Evolutionary conservation across 2,329 filamentous ascomycete species (phyloP), one percentile per base, ranked within the genome.

Genomic region (Cyanodermella asteris): DNA sequence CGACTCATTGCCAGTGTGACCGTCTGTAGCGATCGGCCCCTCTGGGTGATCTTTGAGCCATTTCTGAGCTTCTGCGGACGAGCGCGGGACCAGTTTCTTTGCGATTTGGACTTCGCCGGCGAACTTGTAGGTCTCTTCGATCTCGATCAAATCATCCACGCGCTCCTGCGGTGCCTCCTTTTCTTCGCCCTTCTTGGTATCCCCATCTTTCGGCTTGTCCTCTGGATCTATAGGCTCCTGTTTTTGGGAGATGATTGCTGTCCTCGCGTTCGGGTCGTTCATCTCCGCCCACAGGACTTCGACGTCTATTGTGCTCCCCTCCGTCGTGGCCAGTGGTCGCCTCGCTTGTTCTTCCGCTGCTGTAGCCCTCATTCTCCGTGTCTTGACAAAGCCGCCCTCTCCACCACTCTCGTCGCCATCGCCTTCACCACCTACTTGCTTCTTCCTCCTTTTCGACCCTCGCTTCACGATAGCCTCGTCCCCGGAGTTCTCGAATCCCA

Each of bases 71-170:
- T 64, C 62, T 14, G 59, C 59, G 1, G 59, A 64, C 23, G 52
- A 46, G 31, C 53, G 58, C 7, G 51, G 50, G 3, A 66, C 60
- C 4, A 48, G 41, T 36, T 63, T 63, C 29, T 59, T 53, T 30
- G 64, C 55, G 4, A 56, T 59, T 28, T 57, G 57, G 23, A 52
- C 47, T 36, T 64, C 56, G 22, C 61, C 61, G 2, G 61, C 61
- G 35, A 63, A 66, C 26, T 57, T 56, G 40, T 64, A 63, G n/a
- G 51, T 61, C 15, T 59, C 52, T 34, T 55, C 61, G 36, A 66
- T 65, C 20, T 53, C 60, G 29, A 66, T 51, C 35, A 52, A 53
- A 26, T 60, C 51, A 23, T 59, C 51, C 34, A 32, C 23, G 36
- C 31, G n/a, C 27, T 23, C 18, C 37, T 31, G 29, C 24, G 5